phyloP scores from a whole-genome alignment of 2,329 filamentous ascomycete genomes.

The Conoideocrella luteorostrata region DNA sequence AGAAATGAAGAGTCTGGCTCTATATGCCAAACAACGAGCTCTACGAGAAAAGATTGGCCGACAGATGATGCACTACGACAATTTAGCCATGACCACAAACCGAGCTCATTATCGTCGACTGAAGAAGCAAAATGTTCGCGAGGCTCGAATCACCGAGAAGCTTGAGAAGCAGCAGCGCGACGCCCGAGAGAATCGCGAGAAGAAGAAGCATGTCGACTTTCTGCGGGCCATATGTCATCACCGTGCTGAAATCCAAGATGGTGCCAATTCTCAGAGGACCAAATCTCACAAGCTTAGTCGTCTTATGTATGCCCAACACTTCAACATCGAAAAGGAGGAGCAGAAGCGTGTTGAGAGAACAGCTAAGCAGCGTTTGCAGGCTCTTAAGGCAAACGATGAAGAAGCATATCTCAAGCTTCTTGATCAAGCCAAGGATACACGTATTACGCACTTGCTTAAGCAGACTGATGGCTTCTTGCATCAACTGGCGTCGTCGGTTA shows the following conservation, averaged over 20 bases:
- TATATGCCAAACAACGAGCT: slow-evolving; percentile 83
- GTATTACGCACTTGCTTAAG: slow-evolving; percentile 93
- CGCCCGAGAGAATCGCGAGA: slow-evolving; percentile 89
- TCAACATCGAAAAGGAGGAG: slow-evolving; percentile 97
- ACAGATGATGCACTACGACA: slow-evolving; percentile 93
- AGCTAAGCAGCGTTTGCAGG: slow-evolving; percentile 98
- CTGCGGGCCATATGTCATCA: slow-evolving; percentile 81
- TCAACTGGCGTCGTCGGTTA: slow-evolving; percentile 90
- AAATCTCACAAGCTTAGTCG: slow-evolving; percentile 83
- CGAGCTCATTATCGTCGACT: slow-evolving; percentile 82
- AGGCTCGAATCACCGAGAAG: slow-evolving; percentile 96
- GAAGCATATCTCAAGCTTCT: slow-evolving; percentile 97
- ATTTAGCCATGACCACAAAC: slow-evolving; percentile 95
- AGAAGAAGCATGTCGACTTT: slow-evolving; percentile 94
- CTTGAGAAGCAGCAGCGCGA: slow-evolving; percentile 98
- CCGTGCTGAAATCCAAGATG: slow-evolving; percentile 67
- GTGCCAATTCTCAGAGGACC: slow-evolving; percentile 58
- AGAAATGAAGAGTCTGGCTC: slow-evolving; percentile 83
- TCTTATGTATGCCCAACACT: slow-evolving; percentile 83
- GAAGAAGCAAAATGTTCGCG: slow-evolving; percentile 94
- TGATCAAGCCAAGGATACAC: slow-evolving; percentile 97
- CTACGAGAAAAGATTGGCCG: slow-evolving; percentile 81
- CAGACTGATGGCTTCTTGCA: slow-evolving; percentile 97
- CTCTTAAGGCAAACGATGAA: slow-evolving; percentile 97
- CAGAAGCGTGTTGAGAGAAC: slow-evolving; percentile 97